These are phyloP conservation scores for Ilyonectria mors-panacis DNA, from an alignment of 2,329 filamentous ascomycete genomes.

Conservation along the genomic window DNA sequence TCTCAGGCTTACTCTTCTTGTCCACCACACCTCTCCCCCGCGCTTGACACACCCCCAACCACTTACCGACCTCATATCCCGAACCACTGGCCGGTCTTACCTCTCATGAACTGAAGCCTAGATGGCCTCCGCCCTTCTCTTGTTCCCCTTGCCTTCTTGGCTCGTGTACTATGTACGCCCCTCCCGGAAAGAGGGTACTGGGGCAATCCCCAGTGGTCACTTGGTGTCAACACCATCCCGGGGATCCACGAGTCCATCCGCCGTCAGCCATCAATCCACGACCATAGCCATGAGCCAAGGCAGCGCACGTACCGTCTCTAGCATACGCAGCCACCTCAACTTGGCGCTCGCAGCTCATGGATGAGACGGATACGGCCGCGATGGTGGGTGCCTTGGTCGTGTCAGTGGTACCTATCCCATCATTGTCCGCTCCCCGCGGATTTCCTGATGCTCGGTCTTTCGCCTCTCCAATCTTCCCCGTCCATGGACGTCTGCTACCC, in stretches of 20 bases:
- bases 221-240: conserved; percentile 16
- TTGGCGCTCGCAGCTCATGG: conserved; percentile 14
- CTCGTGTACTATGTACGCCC: not conserved
- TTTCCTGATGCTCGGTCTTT: not conserved
- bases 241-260: conserved; percentile 13
- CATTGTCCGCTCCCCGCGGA: not conserved
- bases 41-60: conserved; percentile 16
- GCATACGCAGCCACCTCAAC: conserved; percentile 6
- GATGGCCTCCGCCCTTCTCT: not conserved
- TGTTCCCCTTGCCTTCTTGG: not conserved
- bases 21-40: conserved; percentile 13
- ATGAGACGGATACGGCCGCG: conserved; percentile 1
- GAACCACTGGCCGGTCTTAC: conserved; percentile 4
- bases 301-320: not conserved
- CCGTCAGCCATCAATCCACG: not conserved
- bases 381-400: not conserved
- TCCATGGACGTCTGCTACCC: conserved; percentile 1
- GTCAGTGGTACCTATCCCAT: not conserved
- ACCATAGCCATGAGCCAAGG: conserved; percentile 1
- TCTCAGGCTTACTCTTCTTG: conserved; percentile 20
- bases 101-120: not conserved
- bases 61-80: conserved; percentile 22
- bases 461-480: not conserved
- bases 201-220: conserved; percentile 3
- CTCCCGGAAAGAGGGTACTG: not conserved